Conservation (phyloP, 177 flowering plant species). For the Vitis hybrid region DNA sequence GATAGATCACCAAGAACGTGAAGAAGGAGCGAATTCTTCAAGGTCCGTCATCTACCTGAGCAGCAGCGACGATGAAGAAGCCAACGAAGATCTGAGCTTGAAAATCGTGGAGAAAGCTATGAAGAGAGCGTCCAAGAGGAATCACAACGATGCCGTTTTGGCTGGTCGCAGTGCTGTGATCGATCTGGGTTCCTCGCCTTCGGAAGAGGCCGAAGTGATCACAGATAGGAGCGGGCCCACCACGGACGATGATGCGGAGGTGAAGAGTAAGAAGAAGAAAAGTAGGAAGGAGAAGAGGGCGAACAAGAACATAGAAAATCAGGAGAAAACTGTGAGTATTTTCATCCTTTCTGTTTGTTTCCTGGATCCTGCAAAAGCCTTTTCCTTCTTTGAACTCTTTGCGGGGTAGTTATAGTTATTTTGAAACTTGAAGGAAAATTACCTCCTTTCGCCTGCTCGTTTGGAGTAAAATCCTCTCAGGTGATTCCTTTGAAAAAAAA, state of each 20-base stretch:
- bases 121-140: conserved; percentile 19
- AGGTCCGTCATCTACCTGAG: conserved; percentile 16
- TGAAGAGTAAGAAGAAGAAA: conserved; percentile 8
- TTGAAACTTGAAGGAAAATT: too few relatives aligned
- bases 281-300: conserved; percentile 13
- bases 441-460: too few relatives aligned
- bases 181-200: background rate
- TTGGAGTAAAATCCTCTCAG: too few relatives aligned
- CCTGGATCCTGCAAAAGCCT: background rate
- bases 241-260: background rate
- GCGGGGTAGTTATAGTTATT: background rate
- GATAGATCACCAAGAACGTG: conserved; percentile 17
- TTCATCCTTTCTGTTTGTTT: background rate
- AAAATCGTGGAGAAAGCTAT: conserved; percentile 39
- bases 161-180: background rate
- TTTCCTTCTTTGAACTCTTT: background rate
- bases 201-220: conserved; percentile 1
- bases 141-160: conserved; percentile 4
- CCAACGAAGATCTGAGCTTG: conserved; percentile 44
- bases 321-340: conserved; percentile 11
- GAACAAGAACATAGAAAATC: conserved; percentile 4
- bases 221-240: background rate
- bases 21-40: background rate
- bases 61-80: conserved; percentile 43
- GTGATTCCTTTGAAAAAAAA: too few relatives aligned